Evolutionary conservation across 2,329 filamentous ascomycete species (phyloP).

Genomic region (Sclerotinia borealis): DNA sequence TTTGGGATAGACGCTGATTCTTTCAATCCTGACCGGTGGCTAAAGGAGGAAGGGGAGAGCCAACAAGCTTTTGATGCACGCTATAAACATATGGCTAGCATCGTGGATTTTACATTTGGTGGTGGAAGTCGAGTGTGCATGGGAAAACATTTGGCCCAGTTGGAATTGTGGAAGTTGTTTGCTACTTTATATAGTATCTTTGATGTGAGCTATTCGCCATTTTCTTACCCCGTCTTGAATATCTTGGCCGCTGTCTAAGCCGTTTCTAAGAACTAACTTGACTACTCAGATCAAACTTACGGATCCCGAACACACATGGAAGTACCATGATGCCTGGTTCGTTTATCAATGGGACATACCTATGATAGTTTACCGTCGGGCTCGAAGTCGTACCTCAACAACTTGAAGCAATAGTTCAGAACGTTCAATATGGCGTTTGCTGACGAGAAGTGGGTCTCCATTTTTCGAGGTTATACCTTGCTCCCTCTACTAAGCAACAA

Average conservation of each 20-base stretch:
- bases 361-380: not conserved
- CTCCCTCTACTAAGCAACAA: not conserved
- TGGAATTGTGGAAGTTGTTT: not conserved
- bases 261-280: not conserved
- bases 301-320: not conserved
- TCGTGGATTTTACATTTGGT: not conserved
- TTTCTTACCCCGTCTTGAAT: not conserved
- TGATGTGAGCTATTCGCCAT: not conserved
- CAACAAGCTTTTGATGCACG: not conserved
- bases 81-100: not conserved
- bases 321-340: not conserved
- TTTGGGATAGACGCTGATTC: slow-evolving; percentile 55
- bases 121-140: not conserved
- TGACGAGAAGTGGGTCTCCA: not conserved
- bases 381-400: not conserved
- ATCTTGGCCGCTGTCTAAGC: not conserved
- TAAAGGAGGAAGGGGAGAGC: not conserved
- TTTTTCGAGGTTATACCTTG: too few relatives aligned
- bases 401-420: not conserved
- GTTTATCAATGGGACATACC: not conserved
- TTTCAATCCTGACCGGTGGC: slow-evolving; percentile 55
- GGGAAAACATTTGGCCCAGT: not conserved
- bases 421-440: not conserved
- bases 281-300: not conserved
- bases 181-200: slow-evolving; percentile 4